phyloP scores from a whole-genome alignment of 257 asterid species.

The Solanum piurae region DNA sequence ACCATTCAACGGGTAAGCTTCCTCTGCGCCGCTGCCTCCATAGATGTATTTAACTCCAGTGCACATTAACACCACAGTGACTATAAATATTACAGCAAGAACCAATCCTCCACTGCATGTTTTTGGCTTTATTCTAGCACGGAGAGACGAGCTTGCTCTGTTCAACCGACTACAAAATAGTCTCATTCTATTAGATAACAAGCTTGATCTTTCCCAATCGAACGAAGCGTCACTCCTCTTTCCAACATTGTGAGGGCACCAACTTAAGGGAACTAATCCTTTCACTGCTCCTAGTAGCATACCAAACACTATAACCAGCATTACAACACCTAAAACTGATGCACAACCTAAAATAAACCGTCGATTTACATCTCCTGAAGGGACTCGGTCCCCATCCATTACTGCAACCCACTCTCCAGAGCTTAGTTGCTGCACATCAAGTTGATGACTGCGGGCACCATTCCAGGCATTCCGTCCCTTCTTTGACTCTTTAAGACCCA shows the following conservation, averaged over 20 bases:
- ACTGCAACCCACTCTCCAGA: conserved; percentile 85
- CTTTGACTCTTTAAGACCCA: conserved; percentile 33
- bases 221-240: conserved; percentile 75
- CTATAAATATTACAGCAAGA: conserved; percentile 20
- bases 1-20: conserved; percentile 54
- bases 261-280: conserved; percentile 67
- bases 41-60: conserved; percentile 44
- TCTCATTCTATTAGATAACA: conserved; percentile 50
- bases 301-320: conserved; percentile 50
- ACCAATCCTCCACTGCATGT: conserved; percentile 38
- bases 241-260: conserved; percentile 77
- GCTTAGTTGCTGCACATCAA: conserved; percentile 76
- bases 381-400: conserved; percentile 76
- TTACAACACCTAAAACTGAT: conserved; percentile 40
- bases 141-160: conserved; percentile 44
- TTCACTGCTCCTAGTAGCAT: conserved; percentile 67
- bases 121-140: conserved; percentile 44
- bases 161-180: conserved; percentile 66
- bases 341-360: conserved; percentile 58
- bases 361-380: conserved; percentile 59
- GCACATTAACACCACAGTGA: conserved; percentile 36
- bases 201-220: conserved; percentile 42
- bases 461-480: conserved; percentile 89
- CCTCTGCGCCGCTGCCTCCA: conserved; percentile 89
- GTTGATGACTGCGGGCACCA: conserved; percentile 85